phyloP scores from a whole-genome alignment of 495 filamentous ascomycete species.

The Xylaria scruposa region DNA sequence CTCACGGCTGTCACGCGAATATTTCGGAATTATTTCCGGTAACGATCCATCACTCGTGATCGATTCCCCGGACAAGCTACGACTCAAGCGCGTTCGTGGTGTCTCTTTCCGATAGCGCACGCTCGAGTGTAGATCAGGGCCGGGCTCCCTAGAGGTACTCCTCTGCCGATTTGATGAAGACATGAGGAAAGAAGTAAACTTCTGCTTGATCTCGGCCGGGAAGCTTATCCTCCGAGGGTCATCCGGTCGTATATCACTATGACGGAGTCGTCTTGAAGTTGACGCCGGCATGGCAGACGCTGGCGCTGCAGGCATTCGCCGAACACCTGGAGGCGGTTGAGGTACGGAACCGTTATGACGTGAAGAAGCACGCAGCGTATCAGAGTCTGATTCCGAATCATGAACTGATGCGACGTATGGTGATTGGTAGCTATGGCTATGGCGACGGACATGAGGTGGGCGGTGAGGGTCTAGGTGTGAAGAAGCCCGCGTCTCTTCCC shows the following conservation, averaged over 20 bases:
- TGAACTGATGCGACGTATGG: constrained; percentile 30
- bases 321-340: constrained; percentile 37
- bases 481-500: constrained; percentile 30
- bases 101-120: constrained; percentile 35
- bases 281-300: constrained; percentile 26
- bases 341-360: constrained; percentile 32
- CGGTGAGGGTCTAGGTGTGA: constrained; percentile 37
- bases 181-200: constrained; percentile 35
- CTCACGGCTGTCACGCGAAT: constrained; percentile 35
- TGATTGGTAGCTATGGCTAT: constrained; percentile 42
- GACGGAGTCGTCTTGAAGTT: constrained; percentile 32
- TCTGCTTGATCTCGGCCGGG: constrained; percentile 39
- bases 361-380: constrained; percentile 30
- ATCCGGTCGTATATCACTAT: constrained; percentile 35
- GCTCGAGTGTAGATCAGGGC: constrained; percentile 11
- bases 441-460: constrained; percentile 33
- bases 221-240: constrained; percentile 37
- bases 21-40: constrained; percentile 27
- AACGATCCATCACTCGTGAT: constrained; percentile 40
- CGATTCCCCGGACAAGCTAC: constrained; percentile 40
- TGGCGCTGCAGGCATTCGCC: constrained; percentile 35
- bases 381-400: constrained; percentile 37
- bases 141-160: constrained; percentile 38
- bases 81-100: constrained; percentile 33
- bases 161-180: constrained; percentile 36